Base-by-base conservation (phyloP, 352 stramenopile species). In the Plasmopara muralis region DNA sequence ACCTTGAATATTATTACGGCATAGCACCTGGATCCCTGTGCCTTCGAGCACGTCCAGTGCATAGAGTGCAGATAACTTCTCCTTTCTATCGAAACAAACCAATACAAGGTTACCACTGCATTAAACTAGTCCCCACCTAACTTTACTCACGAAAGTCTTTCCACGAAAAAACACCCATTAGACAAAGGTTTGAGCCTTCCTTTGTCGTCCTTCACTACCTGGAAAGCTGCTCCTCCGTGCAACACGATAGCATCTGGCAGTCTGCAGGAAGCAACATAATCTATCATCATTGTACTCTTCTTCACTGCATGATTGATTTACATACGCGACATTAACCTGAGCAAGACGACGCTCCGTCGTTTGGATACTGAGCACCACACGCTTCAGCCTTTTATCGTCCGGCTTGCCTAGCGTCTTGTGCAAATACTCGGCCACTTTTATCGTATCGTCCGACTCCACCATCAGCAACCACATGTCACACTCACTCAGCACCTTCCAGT, bases 1-100 rank as follows among this genome's bases (percentile, higher is more conserved):
- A 86, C 77, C 64, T 77, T 84, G 76, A 50, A 91, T 68, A 44
- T 91, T 90, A 28, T 67, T 67, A 29, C 83, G 83, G 57, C 80
- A 89, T 28, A 93, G 71, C 28, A 88, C 66, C 46, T 86, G 74
- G 15, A 91, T 76, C 7, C 75, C 77, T 8, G 78, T 87, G 47
- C 66, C 68, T 64, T 93, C 80, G 10, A 93, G 47, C 33, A 91
- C 53, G 50, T 90, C 77, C 10, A 93, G 46, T 18, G 71, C 72
- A 44, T 77, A 91, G 8, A 93, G 55, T 8, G 80, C 83, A 13
- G 68, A 53, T 5, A 68, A 64, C 47, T 93, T 93, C 41, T 91
- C 83, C 29, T 78, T 77, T 10, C 83, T 93, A 39, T 4, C 7
- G 15, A 33, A 10, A 68, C 31, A 48, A 38, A 30, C 40, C 15